Percentiles rank a stretch among this genome's conserved stretches.
Evolutionary conservation across 768 basidiomycete species (phyloP).

Genomic region (Piloderma croceum): DNA sequence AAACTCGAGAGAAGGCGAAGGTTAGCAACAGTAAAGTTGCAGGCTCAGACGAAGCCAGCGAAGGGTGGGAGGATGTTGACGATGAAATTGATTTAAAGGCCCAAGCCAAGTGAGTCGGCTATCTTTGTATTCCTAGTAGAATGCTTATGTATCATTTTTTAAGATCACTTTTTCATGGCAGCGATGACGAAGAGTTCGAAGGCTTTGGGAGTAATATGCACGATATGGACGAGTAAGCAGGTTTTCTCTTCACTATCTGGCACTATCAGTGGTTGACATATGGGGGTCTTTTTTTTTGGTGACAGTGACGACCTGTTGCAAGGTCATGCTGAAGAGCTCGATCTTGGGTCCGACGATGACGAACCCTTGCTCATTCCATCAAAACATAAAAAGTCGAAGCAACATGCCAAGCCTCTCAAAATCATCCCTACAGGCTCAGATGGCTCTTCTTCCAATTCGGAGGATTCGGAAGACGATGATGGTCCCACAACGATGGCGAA

Average conservation of each 20-base stretch:
- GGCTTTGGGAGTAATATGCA: slow-evolving; percentile 42
- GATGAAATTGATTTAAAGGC: slow-evolving; percentile 41
- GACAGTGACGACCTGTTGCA: slow-evolving; percentile 46
- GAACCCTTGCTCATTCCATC: slow-evolving; percentile 27
- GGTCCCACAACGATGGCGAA: slow-evolving; percentile 67
- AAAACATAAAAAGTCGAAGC: slow-evolving; percentile 50
- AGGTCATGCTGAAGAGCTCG: slow-evolving; percentile 53
- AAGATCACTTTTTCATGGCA: slow-evolving; percentile 44
- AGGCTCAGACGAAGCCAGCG: slow-evolving; percentile 28
- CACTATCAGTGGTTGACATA: too few species aligned
- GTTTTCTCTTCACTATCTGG: slow-evolving; percentile 23
- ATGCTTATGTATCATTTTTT: neutral
- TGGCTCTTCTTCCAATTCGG: slow-evolving; percentile 42
- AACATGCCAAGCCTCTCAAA: slow-evolving; percentile 41
- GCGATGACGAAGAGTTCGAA: slow-evolving; percentile 34
- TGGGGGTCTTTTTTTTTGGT: too few species aligned
- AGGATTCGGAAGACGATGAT: slow-evolving; percentile 43
- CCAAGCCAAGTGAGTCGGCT: slow-evolving; percentile 34
- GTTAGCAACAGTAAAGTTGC: slow-evolving; percentile 6
- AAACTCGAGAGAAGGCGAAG: slow-evolving; percentile 8
- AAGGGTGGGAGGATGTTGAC: slow-evolving; percentile 61
- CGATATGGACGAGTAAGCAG: slow-evolving; percentile 46
- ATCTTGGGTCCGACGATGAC: slow-evolving; percentile 53
- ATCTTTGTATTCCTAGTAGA: slow-evolving; percentile 6
- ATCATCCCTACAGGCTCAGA: slow-evolving; percentile 49